Evolutionary conservation across 164 flowering plant species (phyloP).

Genomic region (Euptelea pleiosperma): DNA sequence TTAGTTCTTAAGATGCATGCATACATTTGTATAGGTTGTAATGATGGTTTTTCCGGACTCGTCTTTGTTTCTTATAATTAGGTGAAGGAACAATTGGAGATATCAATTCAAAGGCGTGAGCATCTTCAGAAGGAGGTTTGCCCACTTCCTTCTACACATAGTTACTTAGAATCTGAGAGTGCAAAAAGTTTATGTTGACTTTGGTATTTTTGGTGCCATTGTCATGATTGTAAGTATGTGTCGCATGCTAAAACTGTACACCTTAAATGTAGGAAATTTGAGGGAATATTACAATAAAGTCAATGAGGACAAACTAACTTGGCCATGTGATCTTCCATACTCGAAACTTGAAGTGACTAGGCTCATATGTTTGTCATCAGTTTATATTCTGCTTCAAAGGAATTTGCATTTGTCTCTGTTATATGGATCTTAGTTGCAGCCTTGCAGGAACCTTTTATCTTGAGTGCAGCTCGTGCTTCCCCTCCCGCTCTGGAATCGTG

Average conservation of each 20-base stretch:
- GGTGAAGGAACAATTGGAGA: conserved; percentile 50
- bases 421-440: no score
- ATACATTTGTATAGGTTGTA: not conserved
- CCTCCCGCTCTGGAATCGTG: no score
- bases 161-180: no score
- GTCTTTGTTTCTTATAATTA: conserved; percentile 20
- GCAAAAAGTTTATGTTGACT: no score
- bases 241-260: not conserved
- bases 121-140: conserved; percentile 73
- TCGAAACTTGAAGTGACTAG: not conserved
- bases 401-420: no score
- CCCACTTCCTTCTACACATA: not conserved
- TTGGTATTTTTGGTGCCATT: no score
- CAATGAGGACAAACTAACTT: no score
- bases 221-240: not conserved
- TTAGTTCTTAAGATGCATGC: not conserved
- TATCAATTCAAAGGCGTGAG: conserved; percentile 48
- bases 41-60: conserved; percentile 5
- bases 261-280: no score
- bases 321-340: not conserved
- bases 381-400: conserved; percentile 1
- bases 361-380: not conserved
- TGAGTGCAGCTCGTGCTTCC: no score
- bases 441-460: no score
- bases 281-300: no score